These are phyloP conservation scores for Mallotus repandus DNA, from an alignment of 441 rosid genomes.

Conservation along the genomic window DNA sequence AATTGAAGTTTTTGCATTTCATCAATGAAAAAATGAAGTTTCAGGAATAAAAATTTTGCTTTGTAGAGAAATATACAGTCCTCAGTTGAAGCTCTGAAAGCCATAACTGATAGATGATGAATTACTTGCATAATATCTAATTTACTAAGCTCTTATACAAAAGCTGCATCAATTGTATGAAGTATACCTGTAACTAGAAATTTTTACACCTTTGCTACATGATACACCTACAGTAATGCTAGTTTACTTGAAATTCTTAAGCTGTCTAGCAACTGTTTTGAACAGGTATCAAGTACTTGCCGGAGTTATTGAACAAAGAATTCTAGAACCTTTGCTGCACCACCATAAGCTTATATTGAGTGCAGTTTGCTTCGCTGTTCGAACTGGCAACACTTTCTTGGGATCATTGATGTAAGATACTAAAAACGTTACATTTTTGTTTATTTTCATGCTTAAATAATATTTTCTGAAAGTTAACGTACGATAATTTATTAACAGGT, in stretches of 20 bases:
- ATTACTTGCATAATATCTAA: too few species aligned
- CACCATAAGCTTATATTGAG: conserved; percentile 44
- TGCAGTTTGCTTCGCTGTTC: conserved; percentile 58
- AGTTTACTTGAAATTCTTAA: background rate
- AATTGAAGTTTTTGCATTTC: background rate
- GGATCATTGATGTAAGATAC: conserved; percentile 63
- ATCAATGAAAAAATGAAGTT: background rate
- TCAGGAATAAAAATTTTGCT: background rate
- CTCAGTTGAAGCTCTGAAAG: too few species aligned
- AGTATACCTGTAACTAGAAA: too few species aligned
- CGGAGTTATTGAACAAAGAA: conserved; percentile 61
- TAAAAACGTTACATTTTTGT: background rate
- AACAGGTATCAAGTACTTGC: conserved; percentile 68
- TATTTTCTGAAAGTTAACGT: background rate
- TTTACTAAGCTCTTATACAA: too few species aligned
- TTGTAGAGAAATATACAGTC: background rate
- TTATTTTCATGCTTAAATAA: background rate
- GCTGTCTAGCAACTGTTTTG: too few species aligned
- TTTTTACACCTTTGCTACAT: background rate
- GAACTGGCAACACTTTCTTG: conserved; percentile 73
- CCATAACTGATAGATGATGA: too few species aligned
- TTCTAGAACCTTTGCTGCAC: conserved; percentile 61
- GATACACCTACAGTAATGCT: background rate
- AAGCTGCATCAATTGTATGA: too few species aligned
- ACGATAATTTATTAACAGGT: conserved; percentile 36